phyloP scores from a whole-genome alignment of 2,329 filamentous ascomycete species.

The Colletotrichum graminicola region DNA sequence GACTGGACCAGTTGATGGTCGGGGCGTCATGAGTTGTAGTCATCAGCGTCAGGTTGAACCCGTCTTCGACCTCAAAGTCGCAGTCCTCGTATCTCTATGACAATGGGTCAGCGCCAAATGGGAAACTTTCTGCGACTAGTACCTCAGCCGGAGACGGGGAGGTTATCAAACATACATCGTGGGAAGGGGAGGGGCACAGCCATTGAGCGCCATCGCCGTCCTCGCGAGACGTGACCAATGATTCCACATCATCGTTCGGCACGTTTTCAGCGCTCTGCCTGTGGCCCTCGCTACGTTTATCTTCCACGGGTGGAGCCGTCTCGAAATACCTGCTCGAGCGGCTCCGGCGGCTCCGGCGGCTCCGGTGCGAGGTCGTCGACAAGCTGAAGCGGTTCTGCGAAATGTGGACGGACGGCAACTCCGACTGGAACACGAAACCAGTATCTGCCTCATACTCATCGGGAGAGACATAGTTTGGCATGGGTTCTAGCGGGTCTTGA shows the following conservation, averaged over 20 bases:
- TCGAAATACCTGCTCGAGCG: constrained; percentile 18
- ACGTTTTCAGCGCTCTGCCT: not conserved
- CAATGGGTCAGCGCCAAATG: not conserved
- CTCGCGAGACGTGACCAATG: constrained; percentile 21
- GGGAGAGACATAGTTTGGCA: constrained; percentile 5
- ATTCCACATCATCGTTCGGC: constrained; percentile 14
- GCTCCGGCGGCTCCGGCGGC: constrained; percentile 15
- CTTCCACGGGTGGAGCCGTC: not conserved
- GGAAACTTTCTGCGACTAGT: not conserved
- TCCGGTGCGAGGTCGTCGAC: constrained; percentile 10
- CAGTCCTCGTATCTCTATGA: not conserved
- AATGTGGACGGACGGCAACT: constrained; percentile 10
- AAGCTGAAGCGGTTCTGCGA: constrained; percentile 14
- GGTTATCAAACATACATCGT: constrained; percentile 8
- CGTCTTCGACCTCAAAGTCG: constrained; percentile 28
- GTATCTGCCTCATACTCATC: constrained; percentile 7
- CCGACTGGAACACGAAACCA: constrained; percentile 1
- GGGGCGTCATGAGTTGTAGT: constrained; percentile 10
- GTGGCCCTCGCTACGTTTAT: not conserved
- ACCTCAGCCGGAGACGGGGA: no score
- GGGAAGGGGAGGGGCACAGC: not conserved
- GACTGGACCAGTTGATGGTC: constrained; percentile 36
- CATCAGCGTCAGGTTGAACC: constrained; percentile 19
- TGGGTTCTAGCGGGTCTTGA: not conserved
- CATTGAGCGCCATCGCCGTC: constrained; percentile 21